Evolutionary conservation across 2,329 filamentous ascomycete species (phyloP).

Genomic region (Ustulina deusta): DNA sequence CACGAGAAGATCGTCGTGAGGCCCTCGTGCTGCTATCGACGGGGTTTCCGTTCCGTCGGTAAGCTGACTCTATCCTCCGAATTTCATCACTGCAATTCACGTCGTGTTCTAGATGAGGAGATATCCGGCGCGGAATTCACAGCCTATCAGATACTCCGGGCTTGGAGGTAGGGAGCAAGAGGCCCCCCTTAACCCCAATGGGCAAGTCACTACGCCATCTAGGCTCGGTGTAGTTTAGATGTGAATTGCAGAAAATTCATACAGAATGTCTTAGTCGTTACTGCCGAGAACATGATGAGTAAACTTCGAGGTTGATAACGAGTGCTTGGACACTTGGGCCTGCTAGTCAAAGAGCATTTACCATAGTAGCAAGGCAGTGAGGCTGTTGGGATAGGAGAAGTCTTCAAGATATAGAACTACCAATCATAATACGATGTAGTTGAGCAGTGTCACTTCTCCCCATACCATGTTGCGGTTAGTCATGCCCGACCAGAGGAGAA

Average conservation of each 20-base stretch:
- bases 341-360: too few species aligned
- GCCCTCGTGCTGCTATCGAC: not conserved
- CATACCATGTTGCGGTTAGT: too few species aligned
- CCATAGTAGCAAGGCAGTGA: too few species aligned
- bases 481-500: not conserved
- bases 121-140: not conserved
- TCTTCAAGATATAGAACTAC: too few species aligned
- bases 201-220: not conserved
- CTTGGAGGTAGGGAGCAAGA: not conserved
- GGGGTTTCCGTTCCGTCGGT: conserved; percentile 3
- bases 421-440: too few species aligned
- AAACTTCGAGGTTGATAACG: not conserved
- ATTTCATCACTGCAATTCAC: not conserved
- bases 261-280: not conserved
- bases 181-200: not conserved
- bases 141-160: not conserved
- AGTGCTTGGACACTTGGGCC: too few species aligned
- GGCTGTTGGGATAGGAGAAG: too few species aligned
- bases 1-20: conserved; percentile 34
- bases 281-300: not conserved
- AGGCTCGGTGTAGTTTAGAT: not conserved
- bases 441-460: too few species aligned
- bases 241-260: not conserved
- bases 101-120: conserved; percentile 8
- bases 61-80: conserved; percentile 1